These are phyloP conservation scores for Tylopilus sp. DNA, from an alignment of 1,284 basidiomycete genomes.

Conservation along the genomic window DNA sequence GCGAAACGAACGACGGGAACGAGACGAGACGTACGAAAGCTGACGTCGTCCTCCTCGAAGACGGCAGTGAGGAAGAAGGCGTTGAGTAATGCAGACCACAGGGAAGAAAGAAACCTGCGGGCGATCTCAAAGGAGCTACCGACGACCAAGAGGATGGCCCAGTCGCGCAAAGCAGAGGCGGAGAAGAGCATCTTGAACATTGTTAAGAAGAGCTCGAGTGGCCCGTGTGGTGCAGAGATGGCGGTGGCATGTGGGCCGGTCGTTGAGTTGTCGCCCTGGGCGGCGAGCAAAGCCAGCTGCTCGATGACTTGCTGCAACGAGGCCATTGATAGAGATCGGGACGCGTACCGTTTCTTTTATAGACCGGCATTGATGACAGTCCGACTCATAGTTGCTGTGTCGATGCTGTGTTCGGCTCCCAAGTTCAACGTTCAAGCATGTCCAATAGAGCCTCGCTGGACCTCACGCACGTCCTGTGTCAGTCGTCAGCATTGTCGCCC, in stretches of 20 bases:
- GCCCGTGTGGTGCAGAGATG: constrained; percentile 1
- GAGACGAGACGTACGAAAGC: constrained; percentile 48
- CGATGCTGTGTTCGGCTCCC: not conserved
- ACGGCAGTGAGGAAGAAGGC: constrained; percentile 61
- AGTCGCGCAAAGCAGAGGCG: constrained; percentile 56
- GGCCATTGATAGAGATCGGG: constrained; percentile 11
- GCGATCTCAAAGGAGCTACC: constrained; percentile 58
- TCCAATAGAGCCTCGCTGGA: constrained; percentile 46
- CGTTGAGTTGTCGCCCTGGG: constrained; percentile 15
- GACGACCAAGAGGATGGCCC: constrained; percentile 58
- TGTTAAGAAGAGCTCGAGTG: constrained; percentile 27
- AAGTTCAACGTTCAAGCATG: no score
- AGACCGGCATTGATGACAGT: not conserved
- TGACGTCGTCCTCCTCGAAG: constrained; percentile 56
- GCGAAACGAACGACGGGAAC: not conserved
- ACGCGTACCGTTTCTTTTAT: not conserved
- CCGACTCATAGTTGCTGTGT: no score
- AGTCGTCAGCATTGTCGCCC: constrained; percentile 20
- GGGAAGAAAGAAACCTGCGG: constrained; percentile 42
- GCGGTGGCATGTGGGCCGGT: not conserved
- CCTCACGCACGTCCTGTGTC: constrained; percentile 67
- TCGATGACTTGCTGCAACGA: constrained; percentile 32
- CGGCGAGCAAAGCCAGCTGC: constrained; percentile 26
- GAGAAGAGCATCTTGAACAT: constrained; percentile 43
- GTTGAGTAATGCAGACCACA: constrained; percentile 45